Percentiles rank a stretch among this genome's conserved stretches.
phyloP scores from a whole-genome alignment of 176 grass and related monocot species.

The Tuctoria greenei region DNA sequence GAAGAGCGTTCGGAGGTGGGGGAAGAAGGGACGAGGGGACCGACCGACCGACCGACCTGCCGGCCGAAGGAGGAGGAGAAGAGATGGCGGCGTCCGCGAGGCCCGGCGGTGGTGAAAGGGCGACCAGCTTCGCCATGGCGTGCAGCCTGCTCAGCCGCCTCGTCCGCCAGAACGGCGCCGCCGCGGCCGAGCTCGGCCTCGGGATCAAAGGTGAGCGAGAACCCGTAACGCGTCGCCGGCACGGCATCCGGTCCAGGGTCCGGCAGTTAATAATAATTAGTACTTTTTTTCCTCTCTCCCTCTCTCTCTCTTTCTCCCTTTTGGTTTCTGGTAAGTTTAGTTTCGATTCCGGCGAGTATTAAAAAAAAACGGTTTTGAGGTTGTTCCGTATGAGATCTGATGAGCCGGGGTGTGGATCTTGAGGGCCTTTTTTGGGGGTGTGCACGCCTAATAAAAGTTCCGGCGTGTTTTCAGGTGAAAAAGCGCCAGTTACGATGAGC shows the following conservation, averaged over 20 bases:
- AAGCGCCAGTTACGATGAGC: conserved; percentile 51
- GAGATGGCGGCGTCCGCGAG: conserved; percentile 58
- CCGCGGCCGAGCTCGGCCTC: conserved; percentile 66
- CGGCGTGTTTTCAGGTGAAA: conserved; percentile 54
- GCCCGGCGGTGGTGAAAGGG: conserved; percentile 66
- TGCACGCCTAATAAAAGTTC: background rate
- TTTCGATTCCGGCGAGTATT: background rate
- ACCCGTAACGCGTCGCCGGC: too few relatives aligned
- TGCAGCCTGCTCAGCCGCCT: conserved; percentile 86
- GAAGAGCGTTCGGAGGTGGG: conserved; percentile 1
- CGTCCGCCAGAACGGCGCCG: conserved; percentile 81
- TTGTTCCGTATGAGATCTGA: conserved; percentile 37
- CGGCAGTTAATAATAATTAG: too few relatives aligned
- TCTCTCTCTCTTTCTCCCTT: background rate
- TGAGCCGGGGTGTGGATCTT: background rate
- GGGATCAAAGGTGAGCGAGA: conserved; percentile 63
- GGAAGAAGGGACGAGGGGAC: background rate
- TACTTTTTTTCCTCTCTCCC: too few relatives aligned
- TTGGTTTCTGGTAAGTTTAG: background rate
- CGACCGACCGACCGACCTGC: background rate
- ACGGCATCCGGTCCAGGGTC: background rate
- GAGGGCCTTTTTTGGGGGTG: background rate
- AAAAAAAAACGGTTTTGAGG: background rate
- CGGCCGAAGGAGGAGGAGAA: too few relatives aligned
- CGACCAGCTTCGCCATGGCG: conserved; percentile 74